Conservation (phyloP, 192 early-diverging fungal species). For the Jimgerdemannia lactiflua region DNA sequence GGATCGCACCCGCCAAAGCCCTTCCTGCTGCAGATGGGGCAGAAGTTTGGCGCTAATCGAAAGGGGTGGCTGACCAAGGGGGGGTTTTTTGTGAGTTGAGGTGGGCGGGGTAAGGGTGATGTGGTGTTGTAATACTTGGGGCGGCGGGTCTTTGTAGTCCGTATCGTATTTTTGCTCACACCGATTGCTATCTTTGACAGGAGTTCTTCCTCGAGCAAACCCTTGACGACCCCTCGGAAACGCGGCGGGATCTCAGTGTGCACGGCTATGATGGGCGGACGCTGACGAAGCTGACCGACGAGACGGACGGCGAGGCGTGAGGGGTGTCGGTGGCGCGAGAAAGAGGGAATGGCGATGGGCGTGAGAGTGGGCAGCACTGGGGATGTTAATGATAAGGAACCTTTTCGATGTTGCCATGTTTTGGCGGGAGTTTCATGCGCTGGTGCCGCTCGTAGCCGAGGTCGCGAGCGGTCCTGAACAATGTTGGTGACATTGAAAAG, state of each 20-base stretch:
- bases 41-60: conserved; percentile 41
- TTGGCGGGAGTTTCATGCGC: too few relatives aligned
- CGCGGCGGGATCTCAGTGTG: conserved; percentile 44
- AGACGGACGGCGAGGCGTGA: neutral
- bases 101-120: neutral
- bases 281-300: conserved; percentile 13
- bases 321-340: neutral
- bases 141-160: neutral
- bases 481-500: too few relatives aligned
- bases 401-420: too few relatives aligned
- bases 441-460: too few relatives aligned
- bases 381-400: neutral
- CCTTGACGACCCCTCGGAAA: conserved; percentile 54
- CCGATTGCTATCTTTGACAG: neutral
- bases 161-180: neutral
- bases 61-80: conserved; percentile 45
- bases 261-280: conserved; percentile 49
- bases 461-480: too few relatives aligned
- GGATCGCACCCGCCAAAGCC: conserved; percentile 45
- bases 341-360: neutral
- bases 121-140: too few relatives aligned
- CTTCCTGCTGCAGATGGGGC: conserved; percentile 52
- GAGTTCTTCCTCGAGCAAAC: conserved; percentile 56
- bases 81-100: conserved; percentile 36
- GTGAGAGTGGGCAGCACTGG: neutral